Evolutionary conservation across 2,329 filamentous ascomycete species (phyloP).

Genomic region (Colletotrichum higginsianum): DNA sequence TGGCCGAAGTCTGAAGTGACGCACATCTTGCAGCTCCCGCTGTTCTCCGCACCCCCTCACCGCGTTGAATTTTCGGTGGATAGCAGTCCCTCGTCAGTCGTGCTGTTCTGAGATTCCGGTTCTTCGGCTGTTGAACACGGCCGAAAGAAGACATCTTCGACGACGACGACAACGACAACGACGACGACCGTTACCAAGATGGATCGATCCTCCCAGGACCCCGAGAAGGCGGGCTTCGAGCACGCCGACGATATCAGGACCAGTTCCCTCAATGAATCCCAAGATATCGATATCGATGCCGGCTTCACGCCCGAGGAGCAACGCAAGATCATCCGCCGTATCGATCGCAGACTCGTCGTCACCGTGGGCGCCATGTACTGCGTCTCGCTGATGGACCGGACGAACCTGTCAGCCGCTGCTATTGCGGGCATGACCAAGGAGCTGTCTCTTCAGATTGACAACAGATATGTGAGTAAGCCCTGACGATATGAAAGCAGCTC

Average conservation of each 20-base stretch:
- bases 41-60: not conserved
- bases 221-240: conserved; percentile 44
- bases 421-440: conserved; percentile 76
- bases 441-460: conserved; percentile 58
- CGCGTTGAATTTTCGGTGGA: not conserved
- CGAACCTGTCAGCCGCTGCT: conserved; percentile 80
- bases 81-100: not conserved
- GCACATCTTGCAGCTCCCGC: conserved; percentile 24
- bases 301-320: conserved; percentile 74
- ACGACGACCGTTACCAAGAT: conserved; percentile 4
- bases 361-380: conserved; percentile 80
- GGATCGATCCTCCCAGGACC: conserved; percentile 30
- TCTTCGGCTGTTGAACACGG: not conserved
- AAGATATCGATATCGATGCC: conserved; percentile 48
- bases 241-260: conserved; percentile 33
- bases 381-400: conserved; percentile 83
- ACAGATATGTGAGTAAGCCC: conserved; percentile 59
- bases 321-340: conserved; percentile 75
- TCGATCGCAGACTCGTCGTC: conserved; percentile 77
- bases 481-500: not conserved
- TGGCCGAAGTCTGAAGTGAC: conserved; percentile 17
- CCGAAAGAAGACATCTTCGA: not conserved
- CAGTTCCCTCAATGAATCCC: conserved; percentile 31
- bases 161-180: not conserved
- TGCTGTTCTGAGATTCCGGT: not conserved